Evolutionary conservation across 2,329 filamentous ascomycete genomes (phyloP), one percentile per base, ranked within the genome.

Genomic region (Trichophyton equinum): DNA sequence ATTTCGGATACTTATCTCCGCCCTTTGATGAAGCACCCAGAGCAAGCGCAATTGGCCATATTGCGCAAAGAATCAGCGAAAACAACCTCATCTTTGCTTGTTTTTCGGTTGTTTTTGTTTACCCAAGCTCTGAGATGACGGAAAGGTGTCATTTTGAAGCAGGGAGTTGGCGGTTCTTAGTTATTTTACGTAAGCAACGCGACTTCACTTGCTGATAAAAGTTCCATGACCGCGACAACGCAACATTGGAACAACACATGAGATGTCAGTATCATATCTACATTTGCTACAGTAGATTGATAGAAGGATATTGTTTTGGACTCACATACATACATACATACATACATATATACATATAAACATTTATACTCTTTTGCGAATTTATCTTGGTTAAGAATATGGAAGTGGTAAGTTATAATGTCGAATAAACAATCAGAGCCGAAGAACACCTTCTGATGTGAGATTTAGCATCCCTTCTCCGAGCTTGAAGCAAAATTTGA

Each of bases 401-500:
- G 51, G 51, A 55, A 6, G n/a, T 33, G 18, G 51, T 55, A 55
- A 33, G 51, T 55, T 25, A 36, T 8, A 15, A 9, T 13, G 8
- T 7, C 51, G 6, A 20, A 36, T 18, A 55, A 33, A 33, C 13
- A 33, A 55, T 6, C 27, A 30, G 6, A 55, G 1, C 2, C 4
- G 27, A 36, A 55, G n/a, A 18, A 33, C 20, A 18, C 27, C 4
- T 33, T 9, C 51, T 55, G 51, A 55, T 55, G 33, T 27, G 18
- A 33, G 8, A 3, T 7, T n/a, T 36, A 55, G 51, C 25, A 18
- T 15, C 27, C 27, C 11, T 55, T 42, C 13, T 36, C 51, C 33
- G 55, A 60, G 49, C 30, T 58, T 30, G 58, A 53, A 58, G 56
- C 56, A 36, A 46, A 27, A n/a, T 60, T 60, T 51, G 61, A 60